Conservation (phyloP, 176 grass and related monocot species). For the Thalia dealbata region DNA sequence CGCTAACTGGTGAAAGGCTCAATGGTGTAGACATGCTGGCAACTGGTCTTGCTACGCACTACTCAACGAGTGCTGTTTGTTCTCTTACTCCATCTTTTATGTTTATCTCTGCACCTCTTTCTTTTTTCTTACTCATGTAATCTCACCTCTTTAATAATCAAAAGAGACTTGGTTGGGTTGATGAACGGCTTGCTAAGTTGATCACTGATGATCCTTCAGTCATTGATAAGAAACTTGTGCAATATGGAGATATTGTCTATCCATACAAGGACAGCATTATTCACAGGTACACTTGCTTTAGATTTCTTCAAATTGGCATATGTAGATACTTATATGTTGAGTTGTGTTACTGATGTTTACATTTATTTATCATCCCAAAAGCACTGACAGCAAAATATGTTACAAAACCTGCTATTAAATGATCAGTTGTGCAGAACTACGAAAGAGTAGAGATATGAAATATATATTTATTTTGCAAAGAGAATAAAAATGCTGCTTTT, state of each 20-base stretch:
- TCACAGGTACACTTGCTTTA: conserved; percentile 43
- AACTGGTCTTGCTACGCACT: conserved; percentile 92
- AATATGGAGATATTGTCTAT: conserved; percentile 82
- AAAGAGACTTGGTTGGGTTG: conserved; percentile 58
- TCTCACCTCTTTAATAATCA: conserved; percentile 4
- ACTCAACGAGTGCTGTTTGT: conserved; percentile 56
- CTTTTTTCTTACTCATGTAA: background rate
- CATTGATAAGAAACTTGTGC: conserved; percentile 73
- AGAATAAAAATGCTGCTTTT: background rate
- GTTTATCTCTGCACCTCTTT: background rate
- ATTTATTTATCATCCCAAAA: background rate
- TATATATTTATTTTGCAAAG: background rate
- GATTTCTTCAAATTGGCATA: background rate
- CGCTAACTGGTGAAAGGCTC: conserved; percentile 80
- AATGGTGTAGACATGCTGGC: conserved; percentile 80
- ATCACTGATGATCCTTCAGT: conserved; percentile 90
- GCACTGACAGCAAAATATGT: background rate
- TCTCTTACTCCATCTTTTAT: conserved; percentile 1
- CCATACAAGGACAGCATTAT: conserved; percentile 73
- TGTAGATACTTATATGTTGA: background rate
- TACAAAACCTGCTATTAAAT: background rate
- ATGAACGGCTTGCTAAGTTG: conserved; percentile 71
- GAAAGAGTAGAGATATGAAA: too few relatives aligned
- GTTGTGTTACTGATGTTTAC: background rate
- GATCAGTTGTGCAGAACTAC: background rate